Evolutionary conservation across 2,329 filamentous ascomycete species (phyloP).

Genomic region (Macrophomina tecta): DNA sequence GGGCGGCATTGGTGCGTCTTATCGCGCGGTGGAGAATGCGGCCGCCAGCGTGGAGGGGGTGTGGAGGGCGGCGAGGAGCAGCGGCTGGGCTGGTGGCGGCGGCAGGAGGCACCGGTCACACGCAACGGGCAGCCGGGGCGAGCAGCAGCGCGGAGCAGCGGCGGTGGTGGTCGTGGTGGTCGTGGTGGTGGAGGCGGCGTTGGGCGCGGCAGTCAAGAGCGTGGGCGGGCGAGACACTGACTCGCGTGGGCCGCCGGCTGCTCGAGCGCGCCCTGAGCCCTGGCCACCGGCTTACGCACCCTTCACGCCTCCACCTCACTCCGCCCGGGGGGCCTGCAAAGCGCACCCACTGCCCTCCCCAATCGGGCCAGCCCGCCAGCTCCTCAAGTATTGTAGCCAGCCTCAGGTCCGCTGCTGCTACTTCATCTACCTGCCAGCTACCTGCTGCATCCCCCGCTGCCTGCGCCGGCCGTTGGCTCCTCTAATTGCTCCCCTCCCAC

Average conservation of each 20-base stretch:
- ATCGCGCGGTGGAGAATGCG: constrained; percentile 15
- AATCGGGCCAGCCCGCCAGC: constrained; percentile 10
- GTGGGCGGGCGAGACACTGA: neutral
- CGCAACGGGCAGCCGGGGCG: constrained; percentile 18
- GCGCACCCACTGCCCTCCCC: neutral
- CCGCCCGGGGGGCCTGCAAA: constrained; percentile 13
- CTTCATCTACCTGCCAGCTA: neutral
- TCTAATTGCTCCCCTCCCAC: neutral
- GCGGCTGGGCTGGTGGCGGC: neutral
- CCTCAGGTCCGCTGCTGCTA: constrained; percentile 4
- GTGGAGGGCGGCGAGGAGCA: neutral
- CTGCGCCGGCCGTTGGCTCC: constrained; percentile 19
- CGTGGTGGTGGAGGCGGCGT: neutral
- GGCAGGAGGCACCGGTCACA: constrained; percentile 18
- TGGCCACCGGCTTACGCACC: constrained; percentile 19
- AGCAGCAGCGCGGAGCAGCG: neutral
- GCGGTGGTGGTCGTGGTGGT: too few relatives aligned
- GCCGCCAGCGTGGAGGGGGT: neutral
- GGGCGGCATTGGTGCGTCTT: constrained; percentile 7
- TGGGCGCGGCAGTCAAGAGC: neutral
- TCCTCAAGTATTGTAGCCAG: constrained; percentile 7
- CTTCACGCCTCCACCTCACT: constrained; percentile 4
- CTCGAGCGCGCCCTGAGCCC: too few relatives aligned
- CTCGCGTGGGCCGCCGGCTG: neutral
- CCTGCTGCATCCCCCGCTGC: neutral